Percentiles rank a stretch among this genome's conserved stretches.
Evolutionary conservation across 148 eudicot genomes (phyloP).

Genomic region (Drosera capensis): DNA sequence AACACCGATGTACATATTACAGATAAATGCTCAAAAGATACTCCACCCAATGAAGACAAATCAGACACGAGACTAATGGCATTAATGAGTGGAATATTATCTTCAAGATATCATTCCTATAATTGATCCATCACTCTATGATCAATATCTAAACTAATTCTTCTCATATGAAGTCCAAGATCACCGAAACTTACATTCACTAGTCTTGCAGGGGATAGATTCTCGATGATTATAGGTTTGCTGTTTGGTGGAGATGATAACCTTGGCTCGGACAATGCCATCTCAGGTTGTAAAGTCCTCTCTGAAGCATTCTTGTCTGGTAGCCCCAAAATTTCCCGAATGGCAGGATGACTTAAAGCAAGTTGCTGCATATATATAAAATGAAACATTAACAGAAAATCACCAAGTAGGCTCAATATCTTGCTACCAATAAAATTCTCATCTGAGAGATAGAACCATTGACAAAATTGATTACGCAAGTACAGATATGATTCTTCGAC

Average conservation of each 20-base stretch:
- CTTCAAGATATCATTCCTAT: too few relatives aligned
- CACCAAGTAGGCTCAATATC: not conserved
- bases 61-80: too few relatives aligned
- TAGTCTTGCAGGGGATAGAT: conserved; percentile 43
- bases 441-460: too few relatives aligned
- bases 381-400: not conserved
- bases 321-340: conserved; percentile 54
- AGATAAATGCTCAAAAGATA: too few relatives aligned
- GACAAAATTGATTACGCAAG: too few relatives aligned
- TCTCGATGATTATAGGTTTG: conserved; percentile 16
- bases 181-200: conserved; percentile 43
- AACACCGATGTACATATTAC: too few relatives aligned
- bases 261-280: conserved; percentile 8
- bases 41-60: conserved; percentile 1
- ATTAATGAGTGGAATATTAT: too few relatives aligned
- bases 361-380: conserved; percentile 37
- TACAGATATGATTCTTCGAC: too few relatives aligned
- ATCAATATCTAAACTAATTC: not conserved
- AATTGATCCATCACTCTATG: not conserved
- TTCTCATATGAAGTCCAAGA: conserved; percentile 7
- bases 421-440: not conserved
- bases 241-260: conserved; percentile 16
- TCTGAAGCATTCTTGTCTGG: conserved; percentile 15
- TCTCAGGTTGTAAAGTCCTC: conserved; percentile 13
- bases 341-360: conserved; percentile 33